A percentile compares a stretch with the other conserved stretches of the same genome.
Evolutionary conservation across 148 eudicot species (phyloP).

Genomic region (Agrostemma githago): DNA sequence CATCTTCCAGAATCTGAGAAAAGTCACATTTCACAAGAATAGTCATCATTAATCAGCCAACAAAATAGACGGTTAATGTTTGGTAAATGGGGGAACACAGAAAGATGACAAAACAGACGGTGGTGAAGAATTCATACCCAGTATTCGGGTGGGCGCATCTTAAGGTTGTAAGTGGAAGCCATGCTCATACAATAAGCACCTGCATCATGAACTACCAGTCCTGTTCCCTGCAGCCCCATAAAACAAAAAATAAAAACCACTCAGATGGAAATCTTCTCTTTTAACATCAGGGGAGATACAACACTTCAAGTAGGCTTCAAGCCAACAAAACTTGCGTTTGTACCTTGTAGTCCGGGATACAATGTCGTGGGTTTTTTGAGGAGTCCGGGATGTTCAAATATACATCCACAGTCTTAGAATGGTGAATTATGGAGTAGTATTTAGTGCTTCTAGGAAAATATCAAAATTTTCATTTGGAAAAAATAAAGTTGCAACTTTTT

Average conservation of each 20-base stretch:
- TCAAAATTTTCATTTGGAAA: too few relatives aligned
- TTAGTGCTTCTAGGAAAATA: too few relatives aligned
- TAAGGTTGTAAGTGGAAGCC: conserved; percentile 98
- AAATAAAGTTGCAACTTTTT: too few relatives aligned
- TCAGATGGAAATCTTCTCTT: not conserved
- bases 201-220: conserved; percentile 95
- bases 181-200: conserved; percentile 99
- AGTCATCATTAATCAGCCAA: not conserved
- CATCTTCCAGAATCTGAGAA: conserved; percentile 62
- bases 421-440: too few relatives aligned
- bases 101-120: not conserved
- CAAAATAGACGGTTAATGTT: too few relatives aligned
- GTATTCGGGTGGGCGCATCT: conserved; percentile 99
- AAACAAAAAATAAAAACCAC: not conserved
- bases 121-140: conserved; percentile 52
- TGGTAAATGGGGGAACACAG: not conserved
- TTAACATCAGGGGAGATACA: not conserved
- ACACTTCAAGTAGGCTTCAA: not conserved
- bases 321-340: not conserved
- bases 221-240: conserved; percentile 56
- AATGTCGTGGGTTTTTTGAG: too few relatives aligned
- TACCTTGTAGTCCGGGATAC: too few relatives aligned
- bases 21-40: not conserved
- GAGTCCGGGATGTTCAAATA: too few relatives aligned
- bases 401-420: too few relatives aligned